These are phyloP conservation scores for Cardamine occulta DNA, from an alignment of 345 rosid species.

Conservation along the genomic window DNA sequence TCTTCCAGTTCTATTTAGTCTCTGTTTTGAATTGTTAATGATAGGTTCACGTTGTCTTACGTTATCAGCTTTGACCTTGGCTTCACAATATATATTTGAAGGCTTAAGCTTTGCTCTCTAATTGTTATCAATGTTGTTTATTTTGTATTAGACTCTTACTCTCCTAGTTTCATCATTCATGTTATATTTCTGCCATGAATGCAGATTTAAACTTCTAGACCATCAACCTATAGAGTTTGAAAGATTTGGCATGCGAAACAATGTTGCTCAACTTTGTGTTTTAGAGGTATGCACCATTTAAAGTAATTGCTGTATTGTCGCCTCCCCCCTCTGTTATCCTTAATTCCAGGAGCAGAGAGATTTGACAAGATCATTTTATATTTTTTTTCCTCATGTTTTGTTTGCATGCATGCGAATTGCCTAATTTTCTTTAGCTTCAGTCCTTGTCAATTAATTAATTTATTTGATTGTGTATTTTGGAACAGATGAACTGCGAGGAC, in stretches of 20 bases:
- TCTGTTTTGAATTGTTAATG: not conserved
- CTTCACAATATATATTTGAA: slow-evolving; percentile 2
- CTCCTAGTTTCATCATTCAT: slow-evolving; percentile 34
- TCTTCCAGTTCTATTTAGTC: not conserved
- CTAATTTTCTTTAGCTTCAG: not conserved
- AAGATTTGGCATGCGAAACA: slow-evolving; percentile 80
- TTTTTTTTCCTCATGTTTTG: not conserved
- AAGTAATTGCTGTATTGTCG: not conserved
- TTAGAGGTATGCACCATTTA: slow-evolving; percentile 59
- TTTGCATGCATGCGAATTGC: slow-evolving; percentile 10
- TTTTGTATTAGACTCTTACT: slow-evolving; percentile 4
- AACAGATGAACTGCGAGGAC: slow-evolving; percentile 54
- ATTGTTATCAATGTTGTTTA: slow-evolving; percentile 12
- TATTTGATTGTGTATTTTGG: slow-evolving; percentile 16
- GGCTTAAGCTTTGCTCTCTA: slow-evolving; percentile 3
- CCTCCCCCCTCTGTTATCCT: not conserved
- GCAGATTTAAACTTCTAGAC: slow-evolving; percentile 80
- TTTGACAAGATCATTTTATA: not conserved
- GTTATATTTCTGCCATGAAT: slow-evolving; percentile 42
- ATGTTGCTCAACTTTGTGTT: slow-evolving; percentile 93
- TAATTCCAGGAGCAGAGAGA: not conserved
- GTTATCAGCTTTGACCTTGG: slow-evolving; percentile 11
- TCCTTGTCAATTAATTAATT: slow-evolving; percentile 1
- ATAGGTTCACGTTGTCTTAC: not conserved
- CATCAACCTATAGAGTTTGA: slow-evolving; percentile 83